These are phyloP conservation scores for Conringia planisiliqua DNA, from an alignment of 345 rosid genomes.

Conservation along the genomic window DNA sequence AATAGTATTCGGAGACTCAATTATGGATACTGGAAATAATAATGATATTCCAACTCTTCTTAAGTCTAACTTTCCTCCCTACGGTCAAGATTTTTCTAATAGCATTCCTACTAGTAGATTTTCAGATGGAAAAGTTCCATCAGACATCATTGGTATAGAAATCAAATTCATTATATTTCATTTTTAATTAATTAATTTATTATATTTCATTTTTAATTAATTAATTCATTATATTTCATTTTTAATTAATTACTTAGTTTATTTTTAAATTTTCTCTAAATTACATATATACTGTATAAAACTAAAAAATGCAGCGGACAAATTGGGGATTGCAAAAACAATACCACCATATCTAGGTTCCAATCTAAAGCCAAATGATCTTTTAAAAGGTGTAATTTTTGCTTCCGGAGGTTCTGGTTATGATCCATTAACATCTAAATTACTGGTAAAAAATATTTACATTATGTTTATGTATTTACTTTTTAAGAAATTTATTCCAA, in stretches of 20 bases:
- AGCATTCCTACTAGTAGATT: constrained; percentile 27
- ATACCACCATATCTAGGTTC: constrained; percentile 26
- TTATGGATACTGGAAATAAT: constrained; percentile 32
- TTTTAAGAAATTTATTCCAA: not conserved
- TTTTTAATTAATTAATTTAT: not conserved
- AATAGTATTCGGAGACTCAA: constrained; percentile 35
- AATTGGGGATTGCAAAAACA: constrained; percentile 27
- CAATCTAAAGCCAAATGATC: constrained; percentile 2
- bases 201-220: not conserved
- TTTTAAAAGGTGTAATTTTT: constrained; percentile 18
- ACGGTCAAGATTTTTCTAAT: constrained; percentile 19
- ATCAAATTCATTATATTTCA: not conserved
- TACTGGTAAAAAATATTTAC: constrained; percentile 19
- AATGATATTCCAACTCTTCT: constrained; percentile 23
- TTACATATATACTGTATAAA: not conserved
- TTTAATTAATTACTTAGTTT: not conserved
- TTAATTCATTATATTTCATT: not conserved
- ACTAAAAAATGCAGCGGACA: not conserved
- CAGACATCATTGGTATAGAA: constrained; percentile 23
- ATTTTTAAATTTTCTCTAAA: not conserved
- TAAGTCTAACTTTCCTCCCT: constrained; percentile 14
- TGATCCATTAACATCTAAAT: constrained; percentile 17
- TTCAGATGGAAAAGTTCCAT: constrained; percentile 30
- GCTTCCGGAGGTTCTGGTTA: constrained; percentile 31
- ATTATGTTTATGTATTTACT: not conserved